Conservation (phyloP, 192 early-diverging fungal genomes). For the Phycomyces blakesleeanus region DNA sequence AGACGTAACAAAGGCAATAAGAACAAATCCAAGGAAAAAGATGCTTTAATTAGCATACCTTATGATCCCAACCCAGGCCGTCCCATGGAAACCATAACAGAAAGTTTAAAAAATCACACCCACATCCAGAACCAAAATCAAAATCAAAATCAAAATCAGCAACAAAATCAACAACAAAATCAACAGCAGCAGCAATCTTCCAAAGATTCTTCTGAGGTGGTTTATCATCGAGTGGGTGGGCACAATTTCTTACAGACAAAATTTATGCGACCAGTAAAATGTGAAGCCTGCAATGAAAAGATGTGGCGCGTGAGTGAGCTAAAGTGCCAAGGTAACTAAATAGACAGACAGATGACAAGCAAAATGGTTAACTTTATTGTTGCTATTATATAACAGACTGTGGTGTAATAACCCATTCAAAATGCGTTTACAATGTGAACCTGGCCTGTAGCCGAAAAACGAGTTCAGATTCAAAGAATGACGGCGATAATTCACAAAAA, state of each 20-base stretch:
- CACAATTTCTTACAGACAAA: slow-evolving; percentile 29
- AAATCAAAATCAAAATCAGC: too few relatives aligned
- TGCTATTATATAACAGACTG: slow-evolving; percentile 37
- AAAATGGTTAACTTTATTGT: too few relatives aligned
- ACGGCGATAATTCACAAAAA: neutral
- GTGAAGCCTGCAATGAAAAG: slow-evolving; percentile 50
- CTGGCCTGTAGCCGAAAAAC: slow-evolving; percentile 21
- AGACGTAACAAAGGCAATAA: slow-evolving; percentile 45
- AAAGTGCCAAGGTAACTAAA: slow-evolving; percentile 47
- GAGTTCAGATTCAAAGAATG: slow-evolving; percentile 2
- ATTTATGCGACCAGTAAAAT: slow-evolving; percentile 39
- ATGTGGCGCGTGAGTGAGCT: slow-evolving; percentile 47
- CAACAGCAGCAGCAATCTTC: neutral
- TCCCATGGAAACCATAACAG: neutral
- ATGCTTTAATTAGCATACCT: slow-evolving; percentile 32
- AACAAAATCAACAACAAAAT: slow-evolving; percentile 4
- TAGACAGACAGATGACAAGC: too few relatives aligned
- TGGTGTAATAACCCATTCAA: slow-evolving; percentile 38
- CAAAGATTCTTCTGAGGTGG: neutral
- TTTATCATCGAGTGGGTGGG: slow-evolving; percentile 5
- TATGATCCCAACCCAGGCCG: slow-evolving; percentile 1
- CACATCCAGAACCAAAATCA: too few relatives aligned
- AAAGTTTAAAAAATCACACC: neutral
- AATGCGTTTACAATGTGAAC: slow-evolving; percentile 33
- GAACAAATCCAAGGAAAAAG: slow-evolving; percentile 16